These are phyloP conservation scores for Lactarius akahatsu DNA, from an alignment of 768 basidiomycete genomes.

Conservation along the genomic window DNA sequence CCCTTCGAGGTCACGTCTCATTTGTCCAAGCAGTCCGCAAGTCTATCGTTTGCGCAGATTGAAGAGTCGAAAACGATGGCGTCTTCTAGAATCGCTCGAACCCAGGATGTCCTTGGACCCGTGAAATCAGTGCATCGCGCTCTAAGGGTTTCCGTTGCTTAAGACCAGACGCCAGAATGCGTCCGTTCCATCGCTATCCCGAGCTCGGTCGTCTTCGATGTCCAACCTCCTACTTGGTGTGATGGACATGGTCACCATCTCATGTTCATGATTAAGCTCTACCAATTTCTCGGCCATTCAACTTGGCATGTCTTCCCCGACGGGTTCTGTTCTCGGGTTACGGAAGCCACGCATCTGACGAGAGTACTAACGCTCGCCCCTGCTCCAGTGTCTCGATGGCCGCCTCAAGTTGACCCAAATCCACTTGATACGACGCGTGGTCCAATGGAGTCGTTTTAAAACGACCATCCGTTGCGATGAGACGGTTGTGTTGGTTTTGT, in stretches of 20 bases:
- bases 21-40: no score
- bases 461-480: not conserved
- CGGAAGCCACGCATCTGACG: not conserved
- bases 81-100: not conserved
- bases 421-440: not conserved
- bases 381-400: not conserved
- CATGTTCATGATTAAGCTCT: not conserved
- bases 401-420: not conserved
- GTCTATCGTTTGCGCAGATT: not conserved
- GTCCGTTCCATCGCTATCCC: no score
- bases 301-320: not conserved
- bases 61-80: not conserved
- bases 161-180: no score
- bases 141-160: no score
- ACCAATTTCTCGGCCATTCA: not conserved
- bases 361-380: not conserved
- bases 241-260: not conserved
- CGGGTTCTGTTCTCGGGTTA: fast-evolving
- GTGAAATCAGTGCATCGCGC: not conserved
- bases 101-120: not conserved
- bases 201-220: no score
- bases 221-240: not conserved
- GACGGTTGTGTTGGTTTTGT: not conserved
- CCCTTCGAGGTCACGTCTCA: no score
- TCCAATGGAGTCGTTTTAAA: not conserved